Base-by-base conservation (phyloP, 306 rosid genomes). In the Abrus pulchellus region DNA sequence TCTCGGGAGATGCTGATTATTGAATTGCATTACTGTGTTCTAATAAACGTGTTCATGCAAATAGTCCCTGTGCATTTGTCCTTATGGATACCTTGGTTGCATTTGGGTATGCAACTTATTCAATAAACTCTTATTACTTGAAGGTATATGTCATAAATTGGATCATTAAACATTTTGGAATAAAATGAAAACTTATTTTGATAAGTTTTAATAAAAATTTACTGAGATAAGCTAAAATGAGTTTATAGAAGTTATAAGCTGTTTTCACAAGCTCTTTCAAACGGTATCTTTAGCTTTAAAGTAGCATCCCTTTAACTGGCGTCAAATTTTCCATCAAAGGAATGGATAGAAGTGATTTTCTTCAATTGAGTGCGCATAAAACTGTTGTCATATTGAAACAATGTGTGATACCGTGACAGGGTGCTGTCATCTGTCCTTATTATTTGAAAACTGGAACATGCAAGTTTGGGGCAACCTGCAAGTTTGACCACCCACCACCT, bases 401-500 rank as follows among this genome's bases (percentile, higher is more conserved):
- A 53, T 75, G 50, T 54, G 34, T 78, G 74, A 28, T 64, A 34
- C 52, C 9, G 68, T 83, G 77, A 83, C 91, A 95, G 99, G 99
- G 92, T 74, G 84, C 88, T 48, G 88, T 77, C 44, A 83, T 90
- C 63, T 95, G 99, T 75, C 98, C 97, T 5, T 95, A 93, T 79
- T 95, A 93, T 88, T 72, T 95, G 77, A 95, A 95, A 91, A 95
- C 99, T 6, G 97, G 93, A 60, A 87, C 98, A 0, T 95, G 99
- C 92, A 95, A 90, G 89, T 95, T 74, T 84, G 99, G 96, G 13
- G 80, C 93, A 45, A 88, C 91, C 84, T 95, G 99, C 92, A 93
- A 87, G 88, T 95, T 95, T 74, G 98, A 95, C 82, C 99, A 95
- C 84, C 99, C 98, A 6, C 96, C 99, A 69, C 99, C 99, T 27